phyloP scores from a whole-genome alignment of 2,329 filamentous ascomycete genomes.

The Zarea fungicola region DNA sequence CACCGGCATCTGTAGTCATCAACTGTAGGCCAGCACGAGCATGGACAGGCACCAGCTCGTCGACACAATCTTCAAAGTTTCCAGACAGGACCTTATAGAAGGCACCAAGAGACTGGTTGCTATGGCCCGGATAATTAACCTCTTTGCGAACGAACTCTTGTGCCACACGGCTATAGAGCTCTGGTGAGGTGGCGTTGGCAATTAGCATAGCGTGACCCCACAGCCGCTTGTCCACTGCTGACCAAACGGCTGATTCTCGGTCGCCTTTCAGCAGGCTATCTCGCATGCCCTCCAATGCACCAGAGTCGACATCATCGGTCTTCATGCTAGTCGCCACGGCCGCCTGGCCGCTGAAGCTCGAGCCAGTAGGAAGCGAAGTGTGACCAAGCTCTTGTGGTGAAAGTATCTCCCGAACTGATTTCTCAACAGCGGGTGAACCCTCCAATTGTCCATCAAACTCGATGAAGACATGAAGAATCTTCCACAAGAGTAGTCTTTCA shows the following conservation, averaged over 20 bases:
- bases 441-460: slow-evolving; percentile 83
- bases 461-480: slow-evolving; percentile 72
- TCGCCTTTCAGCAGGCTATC: slow-evolving; percentile 72
- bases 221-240: slow-evolving; percentile 83
- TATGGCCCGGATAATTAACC: slow-evolving; percentile 73
- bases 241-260: slow-evolving; percentile 87
- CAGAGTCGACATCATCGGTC: slow-evolving; percentile 64
- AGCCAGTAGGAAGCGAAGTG: slow-evolving; percentile 19
- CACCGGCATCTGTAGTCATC: slow-evolving; percentile 66
- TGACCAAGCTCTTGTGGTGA: slow-evolving; percentile 44
- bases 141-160: slow-evolving; percentile 96
- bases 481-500: slow-evolving; percentile 83
- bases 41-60: slow-evolving; percentile 89
- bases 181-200: slow-evolving; percentile 69
- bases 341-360: slow-evolving; percentile 22
- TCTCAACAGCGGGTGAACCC: slow-evolving; percentile 64
- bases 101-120: slow-evolving; percentile 82
- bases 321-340: slow-evolving; percentile 34
- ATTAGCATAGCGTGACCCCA: slow-evolving; percentile 97
- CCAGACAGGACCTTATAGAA: slow-evolving; percentile 92
- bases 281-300: slow-evolving; percentile 66
- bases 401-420: slow-evolving; percentile 69
- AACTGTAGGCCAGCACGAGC: slow-evolving; percentile 89
- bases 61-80: slow-evolving; percentile 89
- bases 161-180: slow-evolving; percentile 86